Conservation (phyloP, 1,284 basidiomycete genomes). For the Gomphus bonarii region DNA sequence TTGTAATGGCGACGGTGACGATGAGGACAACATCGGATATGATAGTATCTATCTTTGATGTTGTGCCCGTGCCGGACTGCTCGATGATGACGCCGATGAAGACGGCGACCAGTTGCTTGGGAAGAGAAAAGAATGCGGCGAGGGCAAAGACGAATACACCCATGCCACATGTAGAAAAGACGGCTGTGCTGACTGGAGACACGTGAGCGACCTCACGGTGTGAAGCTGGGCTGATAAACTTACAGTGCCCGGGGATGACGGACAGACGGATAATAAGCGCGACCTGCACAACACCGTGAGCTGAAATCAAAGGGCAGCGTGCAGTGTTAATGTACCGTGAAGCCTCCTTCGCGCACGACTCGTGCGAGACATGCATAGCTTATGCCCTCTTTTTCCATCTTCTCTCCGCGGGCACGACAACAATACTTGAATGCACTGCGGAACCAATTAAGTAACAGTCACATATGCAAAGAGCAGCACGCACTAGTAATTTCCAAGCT, state of each 20-base stretch:
- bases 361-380: conserved; percentile 70
- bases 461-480: conserved; percentile 17
- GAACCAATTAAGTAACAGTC: neutral
- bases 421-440: conserved; percentile 55
- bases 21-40: conserved; percentile 56
- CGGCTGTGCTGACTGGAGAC: conserved; percentile 49
- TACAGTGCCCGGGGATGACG: conserved; percentile 74
- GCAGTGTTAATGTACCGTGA: conserved; percentile 28
- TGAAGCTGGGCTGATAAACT: conserved; percentile 17
- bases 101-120: conserved; percentile 69
- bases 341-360: conserved; percentile 72
- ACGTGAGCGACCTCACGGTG: conserved; percentile 8
- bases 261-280: conserved; percentile 64
- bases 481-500: conserved; percentile 64
- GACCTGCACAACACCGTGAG: conserved; percentile 25
- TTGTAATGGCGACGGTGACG: conserved; percentile 60
- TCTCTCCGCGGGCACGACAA: conserved; percentile 52
- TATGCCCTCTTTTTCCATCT: conserved; percentile 61
- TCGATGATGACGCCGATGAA: conserved; percentile 63
- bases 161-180: conserved; percentile 78
- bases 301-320: conserved; percentile 10
- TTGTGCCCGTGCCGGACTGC: conserved; percentile 14
- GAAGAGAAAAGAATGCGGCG: conserved; percentile 65
- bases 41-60: conserved; percentile 39
- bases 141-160: conserved; percentile 57